Evolutionary conservation across 768 basidiomycete species (phyloP).

Genomic region (Russula dissimulans): DNA sequence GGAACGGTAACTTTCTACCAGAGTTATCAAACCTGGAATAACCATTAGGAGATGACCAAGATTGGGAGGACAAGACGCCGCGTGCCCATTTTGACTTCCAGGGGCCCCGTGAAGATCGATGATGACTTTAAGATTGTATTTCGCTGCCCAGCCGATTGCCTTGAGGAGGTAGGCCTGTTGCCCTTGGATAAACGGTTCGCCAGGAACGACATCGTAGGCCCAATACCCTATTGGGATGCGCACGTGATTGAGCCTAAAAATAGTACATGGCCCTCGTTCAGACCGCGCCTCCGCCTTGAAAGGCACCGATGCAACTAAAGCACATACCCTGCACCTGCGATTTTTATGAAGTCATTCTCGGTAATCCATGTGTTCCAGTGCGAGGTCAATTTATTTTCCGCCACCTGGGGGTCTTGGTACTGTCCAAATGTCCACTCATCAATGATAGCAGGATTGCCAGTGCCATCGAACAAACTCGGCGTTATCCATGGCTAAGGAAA

Average conservation of each 20-base stretch:
- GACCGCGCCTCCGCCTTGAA: no score
- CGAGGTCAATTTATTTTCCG: conserved; percentile 40
- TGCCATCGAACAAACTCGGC: conserved; percentile 64
- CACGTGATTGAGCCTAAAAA: conserved; percentile 67
- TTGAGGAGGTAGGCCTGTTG: conserved; percentile 61
- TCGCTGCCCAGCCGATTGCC: conserved; percentile 61
- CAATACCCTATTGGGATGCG: conserved; percentile 84
- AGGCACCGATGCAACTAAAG: not conserved
- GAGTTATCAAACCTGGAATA: conserved; percentile 70
- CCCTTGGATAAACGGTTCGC: conserved; percentile 73
- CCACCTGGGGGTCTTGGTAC: conserved; percentile 43
- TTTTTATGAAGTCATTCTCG: conserved; percentile 65
- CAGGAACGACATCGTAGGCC: conserved; percentile 72
- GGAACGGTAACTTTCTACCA: conserved; percentile 50
- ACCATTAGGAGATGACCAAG: not conserved
- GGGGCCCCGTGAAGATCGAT: conserved; percentile 66
- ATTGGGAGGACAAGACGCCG: not conserved
- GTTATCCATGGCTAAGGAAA: conserved; percentile 59
- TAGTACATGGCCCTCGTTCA: not conserved
- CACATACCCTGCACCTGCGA: conserved; percentile 63
- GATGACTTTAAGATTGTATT: conserved; percentile 68
- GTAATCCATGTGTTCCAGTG: conserved; percentile 87
- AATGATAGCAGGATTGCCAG: conserved; percentile 44
- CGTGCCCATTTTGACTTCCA: conserved; percentile 76
- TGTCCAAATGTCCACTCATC: conserved; percentile 77